These are phyloP conservation scores for Colletotrichum sansevieriae DNA, from an alignment of 2,329 filamentous ascomycete genomes.

Conservation along the genomic window DNA sequence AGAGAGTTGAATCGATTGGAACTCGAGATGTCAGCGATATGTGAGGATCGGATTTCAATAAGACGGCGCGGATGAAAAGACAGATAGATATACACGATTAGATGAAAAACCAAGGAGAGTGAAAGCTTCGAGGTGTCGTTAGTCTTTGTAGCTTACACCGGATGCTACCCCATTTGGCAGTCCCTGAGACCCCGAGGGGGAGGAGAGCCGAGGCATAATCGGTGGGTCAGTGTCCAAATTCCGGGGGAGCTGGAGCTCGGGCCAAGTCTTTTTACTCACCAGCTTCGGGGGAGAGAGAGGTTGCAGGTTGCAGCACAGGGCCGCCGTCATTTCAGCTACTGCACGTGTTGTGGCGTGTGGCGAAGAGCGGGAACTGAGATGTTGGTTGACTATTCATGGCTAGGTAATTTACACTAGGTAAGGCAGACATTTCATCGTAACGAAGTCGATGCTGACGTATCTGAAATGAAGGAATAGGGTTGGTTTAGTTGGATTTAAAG, in stretches of 20 bases:
- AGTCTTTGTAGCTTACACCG: conserved; percentile 25
- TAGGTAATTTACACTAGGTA: neutral
- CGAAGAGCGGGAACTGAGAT: neutral
- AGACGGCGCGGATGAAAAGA: neutral
- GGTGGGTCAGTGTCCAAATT: conserved; percentile 31
- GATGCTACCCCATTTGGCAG: conserved; percentile 35
- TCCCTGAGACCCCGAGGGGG: conserved; percentile 24
- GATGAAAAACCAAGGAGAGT: neutral
- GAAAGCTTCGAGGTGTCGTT: conserved; percentile 17
- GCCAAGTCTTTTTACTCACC: neutral
- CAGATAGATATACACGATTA: neutral
- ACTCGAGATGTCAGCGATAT: neutral
- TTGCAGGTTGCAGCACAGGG: neutral
- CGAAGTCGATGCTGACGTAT: no score
- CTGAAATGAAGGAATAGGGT: neutral
- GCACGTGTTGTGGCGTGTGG: conserved; percentile 14
- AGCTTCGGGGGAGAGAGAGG: neutral
- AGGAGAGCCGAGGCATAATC: conserved; percentile 36
- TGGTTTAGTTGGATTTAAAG: neutral
- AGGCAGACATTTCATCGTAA: no score
- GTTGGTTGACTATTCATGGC: neutral
- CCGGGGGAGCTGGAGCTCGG: conserved; percentile 28
- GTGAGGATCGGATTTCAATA: fast-evolving
- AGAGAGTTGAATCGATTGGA: neutral
- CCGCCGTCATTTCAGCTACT: conserved; percentile 7